Conservation (phyloP, 768 basidiomycete genomes). For the Glaciozyma martinii region DNA sequence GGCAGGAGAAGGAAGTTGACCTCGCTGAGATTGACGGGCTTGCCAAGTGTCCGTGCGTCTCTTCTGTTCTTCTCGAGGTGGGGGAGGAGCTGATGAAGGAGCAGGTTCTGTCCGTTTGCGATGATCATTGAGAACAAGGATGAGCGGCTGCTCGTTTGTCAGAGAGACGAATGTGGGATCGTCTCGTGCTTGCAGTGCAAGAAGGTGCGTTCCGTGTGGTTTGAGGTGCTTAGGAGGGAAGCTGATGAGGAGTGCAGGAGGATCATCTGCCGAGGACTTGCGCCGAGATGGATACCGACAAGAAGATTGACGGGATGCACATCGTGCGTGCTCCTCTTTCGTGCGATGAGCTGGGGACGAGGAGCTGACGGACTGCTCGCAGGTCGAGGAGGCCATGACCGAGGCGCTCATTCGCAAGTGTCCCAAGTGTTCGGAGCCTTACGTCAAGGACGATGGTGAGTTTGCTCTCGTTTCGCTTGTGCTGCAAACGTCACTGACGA, state of each 20-base stretch:
- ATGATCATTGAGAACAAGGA: constrained; percentile 29
- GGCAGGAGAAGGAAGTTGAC: constrained; percentile 31
- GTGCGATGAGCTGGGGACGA: neutral
- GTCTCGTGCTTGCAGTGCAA: constrained; percentile 31
- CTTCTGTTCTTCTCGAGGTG: neutral
- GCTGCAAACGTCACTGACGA: neutral
- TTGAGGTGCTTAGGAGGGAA: neutral
- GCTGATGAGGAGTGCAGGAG: constrained; percentile 16
- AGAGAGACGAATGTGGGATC: constrained; percentile 26
- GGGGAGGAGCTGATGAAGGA: neutral
- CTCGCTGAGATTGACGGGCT: constrained; percentile 26
- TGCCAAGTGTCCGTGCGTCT: constrained; percentile 22
- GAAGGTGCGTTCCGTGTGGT: constrained; percentile 9
- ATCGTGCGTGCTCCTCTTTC: neutral
- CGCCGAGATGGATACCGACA: constrained; percentile 38
- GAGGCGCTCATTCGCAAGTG: constrained; percentile 39
- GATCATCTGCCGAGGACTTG: constrained; percentile 42
- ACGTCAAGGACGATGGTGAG: constrained; percentile 38
- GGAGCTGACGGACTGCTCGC: neutral
- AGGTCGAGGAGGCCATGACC: constrained; percentile 44
- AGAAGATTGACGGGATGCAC: constrained; percentile 39
- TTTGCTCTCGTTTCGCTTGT: neutral
- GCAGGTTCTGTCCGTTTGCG: constrained; percentile 31
- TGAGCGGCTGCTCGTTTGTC: constrained; percentile 31
- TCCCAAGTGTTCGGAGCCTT: constrained; percentile 39